Base-by-base conservation (phyloP, 805 yeast genomes). In the Zygosaccharomyces gambellarensis region DNA sequence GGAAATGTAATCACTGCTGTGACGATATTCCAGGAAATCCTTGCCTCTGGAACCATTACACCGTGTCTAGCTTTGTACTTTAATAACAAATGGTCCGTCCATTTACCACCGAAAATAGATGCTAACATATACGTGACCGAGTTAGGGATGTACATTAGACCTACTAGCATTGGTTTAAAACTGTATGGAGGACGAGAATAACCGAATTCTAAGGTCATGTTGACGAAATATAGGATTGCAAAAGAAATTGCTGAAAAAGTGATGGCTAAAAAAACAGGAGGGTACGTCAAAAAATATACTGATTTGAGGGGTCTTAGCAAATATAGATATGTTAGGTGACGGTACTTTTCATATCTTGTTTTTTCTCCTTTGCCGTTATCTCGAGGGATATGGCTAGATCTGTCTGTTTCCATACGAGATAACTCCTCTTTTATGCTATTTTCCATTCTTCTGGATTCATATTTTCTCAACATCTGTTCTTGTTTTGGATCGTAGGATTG, bases 101-200 rank as follows among this genome's bases (percentile, higher is more conserved):
- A 88, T 53, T 74, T 75, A 3, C 96, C 96, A 32, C 95, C 95
- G 52, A 78, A 72, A n/a, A 89, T 68, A 0, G 92, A 83, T 0
- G 95, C 92, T 42, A 83, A 56, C 32, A 88, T 67, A 61, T 87
- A 88, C 0, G 90, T 79, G 23, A 87, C 78, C 0, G 95, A 87
- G 64, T 88, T 88, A 32, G 96, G 96, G 30, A 88, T 81, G 69
- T 87, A 88, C 48, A 86, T 74, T 25, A 88, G 72, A 30, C 96
- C 96, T 43, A 84, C 76, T 48, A 82, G 73, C 43, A 87, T 67
- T 0, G 86, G 68, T 30, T 72, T 69, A 72, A 85, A 89, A 59
- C 81, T 79, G 65, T 88, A 88, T 3, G 96, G 96, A 0, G 70
- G 65, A 19, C 75, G 60, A 0, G 86, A 70, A 65, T 81, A 88